Base-by-base conservation (phyloP, 495 filamentous ascomycete species). In the Tuber calosporum region DNA sequence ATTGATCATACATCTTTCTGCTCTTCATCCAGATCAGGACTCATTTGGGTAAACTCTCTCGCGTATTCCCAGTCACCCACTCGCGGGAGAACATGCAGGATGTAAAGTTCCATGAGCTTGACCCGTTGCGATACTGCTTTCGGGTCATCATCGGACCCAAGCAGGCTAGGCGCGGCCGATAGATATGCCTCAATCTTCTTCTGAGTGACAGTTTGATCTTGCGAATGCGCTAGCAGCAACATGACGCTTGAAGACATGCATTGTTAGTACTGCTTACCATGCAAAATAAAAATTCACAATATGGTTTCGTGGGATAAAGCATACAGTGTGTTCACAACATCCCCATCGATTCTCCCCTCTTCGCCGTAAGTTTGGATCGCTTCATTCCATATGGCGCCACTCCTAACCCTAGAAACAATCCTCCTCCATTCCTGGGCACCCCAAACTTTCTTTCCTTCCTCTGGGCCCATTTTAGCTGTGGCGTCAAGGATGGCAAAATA, bases 1-100 rank as follows among this genome's bases (percentile, higher is more conserved):
- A 45, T 34, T 36, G 22, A 62, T 87, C 1, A 89, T 69, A 81
- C 89, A 68, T 97, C 95, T 81, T 92, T 89, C 43, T 91, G 87
- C 81, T 98, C 95, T 72, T 98, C 94, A 81, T 97, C 95, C 1
- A 99, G 88, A 36, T 95, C 87, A 48, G 93, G 88, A 79, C 88
- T 93, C 74, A 93, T 85, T 73, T 85, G 89, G 73, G 98, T 94
- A 84, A 98, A 98, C 77, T 95, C 91, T 38, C 87, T 86, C 0
- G 95, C 93, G 80, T 97, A 97, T 66, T 94, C 91, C 95, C 96
- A 99, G 84, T 98, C 93, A 43, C 90, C 88, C 78, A 96, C 97
- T 53, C 91, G 87, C 22, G 93, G 89, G 22, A 99, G 89, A 30
- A 98, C 92, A 83, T 98, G 95, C 7, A 99, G 86, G 6, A 92